phyloP scores from a whole-genome alignment of 140 eudicot species.

The Cichorium intybus region DNA sequence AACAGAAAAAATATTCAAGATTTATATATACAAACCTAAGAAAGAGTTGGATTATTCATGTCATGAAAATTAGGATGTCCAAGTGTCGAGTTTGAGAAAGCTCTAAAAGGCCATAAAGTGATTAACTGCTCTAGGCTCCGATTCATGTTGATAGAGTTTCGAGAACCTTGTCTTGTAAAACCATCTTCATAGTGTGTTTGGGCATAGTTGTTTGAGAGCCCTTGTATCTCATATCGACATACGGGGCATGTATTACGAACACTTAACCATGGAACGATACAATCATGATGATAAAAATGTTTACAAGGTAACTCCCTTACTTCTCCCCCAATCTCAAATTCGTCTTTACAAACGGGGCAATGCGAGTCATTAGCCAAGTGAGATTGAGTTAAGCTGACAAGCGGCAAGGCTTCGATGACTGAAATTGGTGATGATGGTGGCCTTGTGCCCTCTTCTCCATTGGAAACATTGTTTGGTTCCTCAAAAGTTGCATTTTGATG shows the following conservation, averaged over 20 bases:
- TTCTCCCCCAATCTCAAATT: constrained; percentile 57
- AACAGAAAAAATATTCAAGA: background rate
- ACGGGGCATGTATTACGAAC: constrained; percentile 76
- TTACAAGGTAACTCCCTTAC: constrained; percentile 66
- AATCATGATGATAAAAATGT: constrained; percentile 76
- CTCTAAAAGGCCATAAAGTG: constrained; percentile 62
- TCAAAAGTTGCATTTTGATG: constrained; percentile 13
- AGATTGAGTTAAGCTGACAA: constrained; percentile 39
- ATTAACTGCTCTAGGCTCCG: constrained; percentile 47
- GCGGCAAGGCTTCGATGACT: constrained; percentile 46
- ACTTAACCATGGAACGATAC: constrained; percentile 78
- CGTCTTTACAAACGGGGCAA: constrained; percentile 88
- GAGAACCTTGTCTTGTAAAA: constrained; percentile 18
- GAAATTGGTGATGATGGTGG: constrained; percentile 41
- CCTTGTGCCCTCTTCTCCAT: constrained; percentile 38
- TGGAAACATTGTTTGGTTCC: constrained; percentile 14
- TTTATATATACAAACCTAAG: constrained; percentile 18
- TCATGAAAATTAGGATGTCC: constrained; percentile 26
- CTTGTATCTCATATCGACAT: constrained; percentile 69
- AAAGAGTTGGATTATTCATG: constrained; percentile 24
- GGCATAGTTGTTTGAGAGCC: constrained; percentile 27
- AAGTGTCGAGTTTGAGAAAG: constrained; percentile 40
- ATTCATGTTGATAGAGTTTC: constrained; percentile 32
- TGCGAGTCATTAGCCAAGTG: constrained; percentile 45
- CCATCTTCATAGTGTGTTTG: constrained; percentile 22